These are phyloP conservation scores for Forsythia viridissima DNA, from an alignment of 257 asterid genomes.

Conservation along the genomic window DNA sequence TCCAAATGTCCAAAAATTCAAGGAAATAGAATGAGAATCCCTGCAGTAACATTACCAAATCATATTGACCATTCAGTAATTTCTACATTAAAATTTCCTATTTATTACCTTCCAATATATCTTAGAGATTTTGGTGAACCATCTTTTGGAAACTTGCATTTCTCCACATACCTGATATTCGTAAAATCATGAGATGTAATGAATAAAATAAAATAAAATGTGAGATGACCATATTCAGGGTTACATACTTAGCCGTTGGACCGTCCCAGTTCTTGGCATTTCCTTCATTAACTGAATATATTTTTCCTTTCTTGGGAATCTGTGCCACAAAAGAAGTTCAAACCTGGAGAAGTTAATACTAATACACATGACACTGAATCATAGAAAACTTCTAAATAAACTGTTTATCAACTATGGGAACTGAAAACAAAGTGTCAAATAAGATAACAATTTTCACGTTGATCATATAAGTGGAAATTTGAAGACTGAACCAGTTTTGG, in stretches of 20 bases:
- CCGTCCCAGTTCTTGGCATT: conserved; percentile 93
- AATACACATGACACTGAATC: neutral
- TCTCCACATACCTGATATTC: conserved; percentile 69
- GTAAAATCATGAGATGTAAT: conserved; percentile 12
- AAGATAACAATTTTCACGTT: neutral
- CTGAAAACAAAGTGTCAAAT: neutral
- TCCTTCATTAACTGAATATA: conserved; percentile 94
- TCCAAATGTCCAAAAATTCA: neutral
- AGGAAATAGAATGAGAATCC: neutral
- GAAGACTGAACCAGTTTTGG: neutral
- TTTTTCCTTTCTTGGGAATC: conserved; percentile 87
- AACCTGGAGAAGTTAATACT: neutral
- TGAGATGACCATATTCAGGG: neutral
- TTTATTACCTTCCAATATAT: conserved; percentile 92
- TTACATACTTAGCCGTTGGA: conserved; percentile 76
- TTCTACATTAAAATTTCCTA: neutral
- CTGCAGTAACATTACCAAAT: neutral
- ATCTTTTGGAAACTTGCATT: conserved; percentile 86
- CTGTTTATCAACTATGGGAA: neutral
- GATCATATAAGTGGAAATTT: neutral
- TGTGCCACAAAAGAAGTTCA: conserved; percentile 24
- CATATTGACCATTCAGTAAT: neutral
- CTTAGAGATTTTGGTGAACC: conserved; percentile 93
- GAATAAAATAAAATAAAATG: neutral
- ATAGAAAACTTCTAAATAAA: neutral